These are phyloP conservation scores for Paecilomyces formosus DNA, from an alignment of 2,329 filamentous ascomycete genomes.

Conservation along the genomic window DNA sequence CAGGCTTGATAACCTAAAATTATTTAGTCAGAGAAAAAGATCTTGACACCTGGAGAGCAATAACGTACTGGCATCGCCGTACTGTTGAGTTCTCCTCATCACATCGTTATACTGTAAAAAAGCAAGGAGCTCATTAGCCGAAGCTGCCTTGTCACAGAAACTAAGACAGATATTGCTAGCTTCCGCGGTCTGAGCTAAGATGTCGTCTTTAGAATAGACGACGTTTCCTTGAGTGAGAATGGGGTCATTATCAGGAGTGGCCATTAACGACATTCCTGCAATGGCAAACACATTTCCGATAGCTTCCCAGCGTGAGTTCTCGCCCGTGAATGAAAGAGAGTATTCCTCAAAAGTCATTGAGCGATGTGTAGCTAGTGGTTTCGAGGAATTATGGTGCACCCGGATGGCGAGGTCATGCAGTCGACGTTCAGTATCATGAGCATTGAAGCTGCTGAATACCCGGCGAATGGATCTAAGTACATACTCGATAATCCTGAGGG, in stretches of 20 bases:
- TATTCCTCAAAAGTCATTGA: constrained; percentile 26
- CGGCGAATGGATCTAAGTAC: constrained; percentile 18
- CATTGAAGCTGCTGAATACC: constrained; percentile 17
- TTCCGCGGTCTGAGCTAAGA: constrained; percentile 23
- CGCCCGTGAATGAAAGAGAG: constrained; percentile 13
- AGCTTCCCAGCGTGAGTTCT: background rate
- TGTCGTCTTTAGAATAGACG: constrained; percentile 17
- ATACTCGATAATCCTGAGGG: constrained; percentile 17
- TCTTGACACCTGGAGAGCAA: background rate
- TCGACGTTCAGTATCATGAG: constrained; percentile 16
- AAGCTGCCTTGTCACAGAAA: constrained; percentile 25
- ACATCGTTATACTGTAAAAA: constrained; percentile 28
- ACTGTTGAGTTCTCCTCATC: constrained; percentile 25
- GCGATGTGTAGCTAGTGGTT: constrained; percentile 15
- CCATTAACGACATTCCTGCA: constrained; percentile 28
- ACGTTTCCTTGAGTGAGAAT: constrained; percentile 14
- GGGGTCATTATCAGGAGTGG: constrained; percentile 21
- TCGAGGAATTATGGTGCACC: constrained; percentile 24
- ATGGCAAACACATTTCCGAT: constrained; percentile 25
- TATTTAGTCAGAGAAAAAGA: background rate
- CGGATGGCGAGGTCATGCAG: constrained; percentile 18
- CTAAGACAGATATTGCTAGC: constrained; percentile 25
- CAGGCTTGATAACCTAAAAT: constrained; percentile 16
- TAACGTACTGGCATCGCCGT: constrained; percentile 26
- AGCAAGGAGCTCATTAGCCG: constrained; percentile 24